Evolutionary conservation across 768 basidiomycete genomes (phyloP).

Genomic region (Tricholoma hemisulphureum): DNA sequence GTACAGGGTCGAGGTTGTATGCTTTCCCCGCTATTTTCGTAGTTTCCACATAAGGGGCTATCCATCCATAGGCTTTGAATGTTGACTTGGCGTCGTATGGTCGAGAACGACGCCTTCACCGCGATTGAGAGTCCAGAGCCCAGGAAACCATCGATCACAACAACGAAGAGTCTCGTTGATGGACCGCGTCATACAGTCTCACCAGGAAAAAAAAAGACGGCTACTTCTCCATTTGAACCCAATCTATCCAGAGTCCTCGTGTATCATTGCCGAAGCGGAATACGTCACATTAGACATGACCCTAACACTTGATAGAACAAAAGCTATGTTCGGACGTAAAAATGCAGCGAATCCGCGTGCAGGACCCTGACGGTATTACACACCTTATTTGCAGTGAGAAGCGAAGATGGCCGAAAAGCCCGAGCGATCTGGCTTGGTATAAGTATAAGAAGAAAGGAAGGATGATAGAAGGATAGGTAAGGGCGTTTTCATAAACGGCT

Average conservation of each 20-base stretch:
- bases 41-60: background rate
- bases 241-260: background rate
- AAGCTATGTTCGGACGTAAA: background rate
- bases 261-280: background rate
- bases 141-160: background rate
- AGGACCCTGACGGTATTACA: background rate
- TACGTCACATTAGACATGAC: background rate
- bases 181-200: background rate
- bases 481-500: background rate
- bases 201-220: background rate
- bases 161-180: background rate
- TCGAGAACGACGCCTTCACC: background rate
- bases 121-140: background rate
- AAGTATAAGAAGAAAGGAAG: background rate
- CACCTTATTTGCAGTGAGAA: background rate
- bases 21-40: background rate
- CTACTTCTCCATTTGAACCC: background rate
- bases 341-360: background rate
- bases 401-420: constrained; percentile 8
- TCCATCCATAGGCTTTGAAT: too few relatives aligned
- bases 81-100: background rate
- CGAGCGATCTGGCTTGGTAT: background rate
- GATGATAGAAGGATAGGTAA: background rate
- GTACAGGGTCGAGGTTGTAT: background rate
- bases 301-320: background rate